These are phyloP conservation scores for Hyaloscypha variabilis DNA, from an alignment of 495 filamentous ascomycete species.

Conservation along the genomic window DNA sequence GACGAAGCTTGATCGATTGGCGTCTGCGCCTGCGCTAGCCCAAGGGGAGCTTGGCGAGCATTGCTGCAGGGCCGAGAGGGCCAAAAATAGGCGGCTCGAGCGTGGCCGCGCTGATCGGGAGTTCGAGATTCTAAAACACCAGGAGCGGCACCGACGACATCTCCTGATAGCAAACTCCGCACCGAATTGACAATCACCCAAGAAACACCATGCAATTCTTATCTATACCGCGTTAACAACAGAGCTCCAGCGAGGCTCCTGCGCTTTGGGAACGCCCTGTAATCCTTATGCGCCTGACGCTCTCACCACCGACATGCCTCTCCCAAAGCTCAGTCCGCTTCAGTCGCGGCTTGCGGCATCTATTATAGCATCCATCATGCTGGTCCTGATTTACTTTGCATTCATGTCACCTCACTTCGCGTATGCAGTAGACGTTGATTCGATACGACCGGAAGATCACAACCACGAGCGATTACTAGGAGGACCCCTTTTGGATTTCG, in stretches of 20 bases:
- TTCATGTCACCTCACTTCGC: constrained; percentile 59
- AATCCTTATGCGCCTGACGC: constrained; percentile 24
- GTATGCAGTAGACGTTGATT: constrained; percentile 52
- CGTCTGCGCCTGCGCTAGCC: background rate
- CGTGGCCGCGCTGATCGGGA: constrained; percentile 3
- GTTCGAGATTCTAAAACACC: constrained; percentile 16
- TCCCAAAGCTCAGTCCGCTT: constrained; percentile 50
- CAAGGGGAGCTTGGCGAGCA: too few relatives aligned
- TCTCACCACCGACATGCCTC: constrained; percentile 30
- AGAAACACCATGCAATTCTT: background rate
- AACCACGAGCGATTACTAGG: constrained; percentile 46
- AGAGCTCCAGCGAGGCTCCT: background rate
- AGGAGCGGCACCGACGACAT: constrained; percentile 17
- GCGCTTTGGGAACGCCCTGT: background rate
- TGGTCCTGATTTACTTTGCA: constrained; percentile 57
- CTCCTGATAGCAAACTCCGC: background rate
- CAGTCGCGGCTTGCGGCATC: constrained; percentile 73
- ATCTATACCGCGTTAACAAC: background rate
- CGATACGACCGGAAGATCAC: constrained; percentile 44
- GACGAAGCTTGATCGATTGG: background rate
- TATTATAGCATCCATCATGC: constrained; percentile 54
- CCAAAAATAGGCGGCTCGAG: too few relatives aligned
- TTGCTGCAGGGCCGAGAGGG: too few relatives aligned
- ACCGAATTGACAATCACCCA: background rate
- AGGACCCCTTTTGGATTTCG: constrained; percentile 35